Conservation (phyloP, 1,139 yeast species). For the Candida frijolesensis region DNA sequence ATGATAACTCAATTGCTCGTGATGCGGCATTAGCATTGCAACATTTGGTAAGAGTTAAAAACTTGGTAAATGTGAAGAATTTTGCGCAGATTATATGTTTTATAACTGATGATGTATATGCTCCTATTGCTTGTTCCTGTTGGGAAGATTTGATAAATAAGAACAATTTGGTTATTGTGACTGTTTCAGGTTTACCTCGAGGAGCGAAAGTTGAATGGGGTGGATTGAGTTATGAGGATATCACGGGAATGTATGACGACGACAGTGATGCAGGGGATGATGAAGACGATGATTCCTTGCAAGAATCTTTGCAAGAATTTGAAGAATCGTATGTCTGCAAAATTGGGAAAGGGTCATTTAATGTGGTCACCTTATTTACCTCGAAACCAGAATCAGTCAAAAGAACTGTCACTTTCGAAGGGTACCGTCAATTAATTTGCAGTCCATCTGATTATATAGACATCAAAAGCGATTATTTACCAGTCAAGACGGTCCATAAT, state of each 20-base stretch:
- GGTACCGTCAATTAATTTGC: constrained; percentile 15
- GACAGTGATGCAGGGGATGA: constrained; percentile 30
- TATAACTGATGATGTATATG: constrained; percentile 36
- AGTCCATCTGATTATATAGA: constrained; percentile 4
- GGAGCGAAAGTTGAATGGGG: constrained; percentile 81
- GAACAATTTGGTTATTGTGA: constrained; percentile 49
- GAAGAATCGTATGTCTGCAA: constrained; percentile 14
- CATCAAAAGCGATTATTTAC: constrained; percentile 24
- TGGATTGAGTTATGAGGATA: constrained; percentile 51
- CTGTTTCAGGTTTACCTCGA: constrained; percentile 66
- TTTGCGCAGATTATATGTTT: constrained; percentile 59
- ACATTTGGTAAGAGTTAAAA: constrained; percentile 67
- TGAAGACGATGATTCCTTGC: neutral
- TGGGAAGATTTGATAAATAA: constrained; percentile 24
- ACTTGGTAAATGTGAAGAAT: constrained; percentile 48
- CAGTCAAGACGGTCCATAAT: constrained; percentile 27
- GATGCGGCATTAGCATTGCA: constrained; percentile 65
- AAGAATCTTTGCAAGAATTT: constrained; percentile 6
- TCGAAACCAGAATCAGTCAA: constrained; percentile 17
- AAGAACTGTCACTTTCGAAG: neutral
- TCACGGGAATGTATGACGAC: constrained; percentile 41
- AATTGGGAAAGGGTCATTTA: constrained; percentile 16
- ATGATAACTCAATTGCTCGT: constrained; percentile 19
- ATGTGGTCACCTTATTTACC: constrained; percentile 20
- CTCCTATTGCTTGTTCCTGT: constrained; percentile 25